A percentile compares a stretch with the other conserved stretches of the same genome.
phyloP scores from a whole-genome alignment of 2,329 filamentous ascomycete genomes.

The Talaromyces sp. region DNA sequence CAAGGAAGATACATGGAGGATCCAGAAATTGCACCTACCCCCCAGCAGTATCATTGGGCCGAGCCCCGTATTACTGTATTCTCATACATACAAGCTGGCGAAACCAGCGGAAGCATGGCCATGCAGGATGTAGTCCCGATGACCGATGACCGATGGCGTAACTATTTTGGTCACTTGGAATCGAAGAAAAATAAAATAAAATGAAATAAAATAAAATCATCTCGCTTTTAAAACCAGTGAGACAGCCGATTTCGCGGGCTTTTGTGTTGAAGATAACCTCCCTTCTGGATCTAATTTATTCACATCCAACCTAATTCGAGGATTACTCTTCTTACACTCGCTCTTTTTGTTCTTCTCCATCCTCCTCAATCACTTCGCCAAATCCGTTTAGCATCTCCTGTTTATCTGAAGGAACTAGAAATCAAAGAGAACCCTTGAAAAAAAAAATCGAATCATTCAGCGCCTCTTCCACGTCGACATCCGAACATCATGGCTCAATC shows the following conservation, averaged over 20 bases:
- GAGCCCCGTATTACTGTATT: slow-evolving; percentile 16
- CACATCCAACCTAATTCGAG: slow-evolving; percentile 14
- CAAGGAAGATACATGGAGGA: slow-evolving; percentile 29
- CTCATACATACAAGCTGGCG: slow-evolving; percentile 12
- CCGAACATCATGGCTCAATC: slow-evolving; percentile 33
- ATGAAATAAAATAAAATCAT: slow-evolving; percentile 15
- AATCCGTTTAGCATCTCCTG: not conserved
- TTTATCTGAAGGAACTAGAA: not conserved
- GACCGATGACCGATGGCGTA: slow-evolving; percentile 22
- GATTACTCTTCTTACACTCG: slow-evolving; percentile 3
- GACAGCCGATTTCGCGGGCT: slow-evolving; percentile 16
- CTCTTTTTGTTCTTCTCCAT: no score
- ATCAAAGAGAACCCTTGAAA: not conserved
- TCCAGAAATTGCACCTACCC: slow-evolving; percentile 19
- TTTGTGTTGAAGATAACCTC: slow-evolving; percentile 1
- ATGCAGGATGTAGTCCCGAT: slow-evolving; percentile 21
- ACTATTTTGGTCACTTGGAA: slow-evolving; percentile 14
- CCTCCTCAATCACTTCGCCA: not conserved
- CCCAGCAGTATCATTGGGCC: slow-evolving; percentile 9
- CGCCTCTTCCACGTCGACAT: no score
- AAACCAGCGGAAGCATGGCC: slow-evolving; percentile 24
- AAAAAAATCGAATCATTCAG: no score
- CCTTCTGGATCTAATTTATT: slow-evolving; percentile 17
- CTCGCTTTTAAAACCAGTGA: slow-evolving; percentile 24
- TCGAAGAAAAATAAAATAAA: slow-evolving; percentile 15